A percentile compares a stretch with the other conserved stretches of the same genome.
phyloP scores from a whole-genome alignment of 208 protist genomes.

The Tritrichomonas musculus region DNA sequence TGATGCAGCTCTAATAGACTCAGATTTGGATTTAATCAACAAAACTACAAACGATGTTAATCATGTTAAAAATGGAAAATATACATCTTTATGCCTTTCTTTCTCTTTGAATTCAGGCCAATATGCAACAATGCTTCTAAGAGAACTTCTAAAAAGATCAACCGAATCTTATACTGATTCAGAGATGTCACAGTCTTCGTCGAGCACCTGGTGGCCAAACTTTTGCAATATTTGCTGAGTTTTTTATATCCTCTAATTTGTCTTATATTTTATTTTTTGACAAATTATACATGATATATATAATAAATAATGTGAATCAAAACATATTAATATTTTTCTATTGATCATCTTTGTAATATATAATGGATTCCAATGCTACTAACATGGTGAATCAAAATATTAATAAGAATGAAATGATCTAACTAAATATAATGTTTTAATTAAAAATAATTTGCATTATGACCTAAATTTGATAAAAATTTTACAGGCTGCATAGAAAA shows the following conservation, averaged over 20 bases:
- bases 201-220: not conserved
- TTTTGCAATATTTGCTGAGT: not conserved
- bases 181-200: not conserved
- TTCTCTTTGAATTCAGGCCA: not conserved
- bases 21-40: not conserved
- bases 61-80: not conserved
- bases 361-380: too few species aligned
- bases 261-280: not conserved
- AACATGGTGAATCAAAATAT: too few species aligned
- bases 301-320: too few species aligned
- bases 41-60: not conserved
- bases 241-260: not conserved
- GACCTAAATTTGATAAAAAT: too few species aligned
- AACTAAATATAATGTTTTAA: too few species aligned
- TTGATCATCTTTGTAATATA: too few species aligned
- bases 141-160: conserved; percentile 4
- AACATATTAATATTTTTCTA: too few species aligned
- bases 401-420: too few species aligned
- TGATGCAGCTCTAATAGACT: not conserved
- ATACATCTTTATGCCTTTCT: not conserved
- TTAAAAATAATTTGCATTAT: too few species aligned
- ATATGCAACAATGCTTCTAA: conserved; percentile 30
- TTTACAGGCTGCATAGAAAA: too few species aligned
- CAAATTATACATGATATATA: too few species aligned
- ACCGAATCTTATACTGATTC: not conserved